Percentiles rank a stretch among this genome's conserved stretches.
Conservation (phyloP, 2,329 filamentous ascomycete species). For the Aureobasidium leucospermi region DNA sequence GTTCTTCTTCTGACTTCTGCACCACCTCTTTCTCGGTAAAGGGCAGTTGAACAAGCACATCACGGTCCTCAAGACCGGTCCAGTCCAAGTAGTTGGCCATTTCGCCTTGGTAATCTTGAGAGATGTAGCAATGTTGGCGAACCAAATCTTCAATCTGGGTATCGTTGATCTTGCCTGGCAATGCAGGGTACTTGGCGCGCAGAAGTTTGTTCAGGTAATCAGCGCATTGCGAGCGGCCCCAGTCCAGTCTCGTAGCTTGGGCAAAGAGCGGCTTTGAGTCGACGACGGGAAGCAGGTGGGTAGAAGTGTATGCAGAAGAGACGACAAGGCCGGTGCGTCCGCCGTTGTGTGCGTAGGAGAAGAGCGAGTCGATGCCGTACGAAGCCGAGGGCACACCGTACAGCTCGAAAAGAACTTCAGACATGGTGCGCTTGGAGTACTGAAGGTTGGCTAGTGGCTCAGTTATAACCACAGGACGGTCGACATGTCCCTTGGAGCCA, state of each 20-base stretch:
- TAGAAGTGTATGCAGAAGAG: slow-evolving; percentile 87
- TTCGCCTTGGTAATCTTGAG: slow-evolving; percentile 74
- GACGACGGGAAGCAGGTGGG: slow-evolving; percentile 89
- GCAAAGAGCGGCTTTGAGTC: slow-evolving; percentile 76
- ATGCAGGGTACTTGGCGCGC: slow-evolving; percentile 82
- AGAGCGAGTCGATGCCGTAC: slow-evolving; percentile 93
- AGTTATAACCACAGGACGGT: slow-evolving; percentile 87
- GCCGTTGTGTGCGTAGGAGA: slow-evolving; percentile 89
- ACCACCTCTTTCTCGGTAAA: slow-evolving; percentile 84
- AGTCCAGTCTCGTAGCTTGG: slow-evolving; percentile 84
- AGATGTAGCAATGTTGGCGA: slow-evolving; percentile 82
- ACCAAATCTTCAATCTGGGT: slow-evolving; percentile 85
- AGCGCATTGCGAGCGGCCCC: slow-evolving; percentile 83
- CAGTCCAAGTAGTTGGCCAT: slow-evolving; percentile 74
- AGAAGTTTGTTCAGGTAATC: slow-evolving; percentile 90
- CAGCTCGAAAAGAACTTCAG: slow-evolving; percentile 93
- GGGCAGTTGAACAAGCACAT: slow-evolving; percentile 85
- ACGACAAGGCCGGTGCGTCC: slow-evolving; percentile 82
- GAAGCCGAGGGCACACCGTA: slow-evolving; percentile 84
- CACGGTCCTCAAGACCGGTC: slow-evolving; percentile 83
- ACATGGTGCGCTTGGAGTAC: slow-evolving; percentile 79
- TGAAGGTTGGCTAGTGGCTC: slow-evolving; percentile 86
- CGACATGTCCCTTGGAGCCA: slow-evolving; percentile 63
- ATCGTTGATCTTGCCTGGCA: slow-evolving; percentile 76
- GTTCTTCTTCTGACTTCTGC: slow-evolving; percentile 90